A percentile compares a stretch with the other conserved stretches of the same genome.
These are phyloP conservation scores for Pachyrhizus erosus DNA, from an alignment of 306 rosid genomes.

Conservation along the genomic window DNA sequence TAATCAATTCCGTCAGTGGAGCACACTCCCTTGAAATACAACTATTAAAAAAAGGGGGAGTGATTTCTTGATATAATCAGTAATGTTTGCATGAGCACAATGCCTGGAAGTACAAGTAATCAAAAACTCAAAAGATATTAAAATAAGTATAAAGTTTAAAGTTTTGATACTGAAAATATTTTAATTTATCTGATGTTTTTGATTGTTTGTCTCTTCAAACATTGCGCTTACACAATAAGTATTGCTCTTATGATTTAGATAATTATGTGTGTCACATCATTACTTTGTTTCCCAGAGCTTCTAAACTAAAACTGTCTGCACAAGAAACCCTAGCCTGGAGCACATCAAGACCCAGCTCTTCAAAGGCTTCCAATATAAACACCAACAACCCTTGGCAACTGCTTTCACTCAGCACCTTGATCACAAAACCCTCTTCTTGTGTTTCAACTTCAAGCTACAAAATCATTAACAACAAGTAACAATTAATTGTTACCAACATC, in stretches of 20 bases:
- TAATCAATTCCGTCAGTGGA: not conserved
- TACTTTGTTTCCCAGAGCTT: conserved; percentile 62
- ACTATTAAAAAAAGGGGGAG: not conserved
- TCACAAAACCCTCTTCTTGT: conserved; percentile 51
- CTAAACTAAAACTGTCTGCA: conserved; percentile 53
- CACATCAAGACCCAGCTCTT: conserved; percentile 70
- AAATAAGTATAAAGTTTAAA: not conserved
- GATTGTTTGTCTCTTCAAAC: not conserved
- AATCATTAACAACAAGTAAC: conserved; percentile 9
- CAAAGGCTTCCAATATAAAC: conserved; percentile 70
- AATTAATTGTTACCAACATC: not conserved
- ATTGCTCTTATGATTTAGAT: not conserved
- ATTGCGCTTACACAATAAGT: not conserved
- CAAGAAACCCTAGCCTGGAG: conserved; percentile 80
- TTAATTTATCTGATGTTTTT: not conserved
- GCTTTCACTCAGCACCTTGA: conserved; percentile 54
- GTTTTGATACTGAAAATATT: not conserved
- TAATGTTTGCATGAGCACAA: not conserved
- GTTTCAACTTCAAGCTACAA: conserved; percentile 57
- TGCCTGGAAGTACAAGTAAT: not conserved
- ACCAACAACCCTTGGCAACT: conserved; percentile 64
- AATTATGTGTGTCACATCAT: not conserved
- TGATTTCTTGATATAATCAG: not conserved
- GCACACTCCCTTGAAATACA: no score
- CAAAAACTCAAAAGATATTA: not conserved